Base-by-base conservation (phyloP, 2,329 filamentous ascomycete genomes). In the Aspergillus sp. region DNA sequence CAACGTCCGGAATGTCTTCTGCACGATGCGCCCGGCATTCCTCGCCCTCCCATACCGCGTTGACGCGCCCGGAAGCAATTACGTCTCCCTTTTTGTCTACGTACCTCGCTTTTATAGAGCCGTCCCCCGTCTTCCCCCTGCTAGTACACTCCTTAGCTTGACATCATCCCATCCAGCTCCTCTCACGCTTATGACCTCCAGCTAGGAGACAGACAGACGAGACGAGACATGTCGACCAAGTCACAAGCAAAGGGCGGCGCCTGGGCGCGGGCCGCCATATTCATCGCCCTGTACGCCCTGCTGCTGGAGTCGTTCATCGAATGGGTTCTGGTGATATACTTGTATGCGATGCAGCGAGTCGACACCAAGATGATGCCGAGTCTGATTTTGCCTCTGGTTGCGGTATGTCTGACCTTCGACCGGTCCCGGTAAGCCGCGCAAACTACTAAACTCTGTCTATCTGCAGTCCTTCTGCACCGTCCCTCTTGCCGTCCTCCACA, bases 311-410 rank as follows among this genome's bases (percentile, higher is more conserved):
- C 57, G 0, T 37, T 60, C n/a, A 45, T 52, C 8, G 44, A 60
- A 47, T 52, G 49, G 35, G 55, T 51, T 1, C 30, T 61, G 4
- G 51, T 57, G 4, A 37, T 60, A 2, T 58, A 53, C 30, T 45
- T 61, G 1, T 62, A 58, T 31, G 53, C 44, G 5, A 53, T 46
- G 25, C 42, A 42, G 15, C 40, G 43, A n/a, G 57, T 61, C 19
- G 58, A 61, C 34, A 52, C 48, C n/a, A 55, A 55, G 37, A 62
- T 59, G 52, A 52, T 51, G 0, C 45, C 49, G 5, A 61, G 58
- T 35, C 41, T 62, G 28, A 45, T 59, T 11, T 42, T 62, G 5
- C 44, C 51, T n/a, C 35, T 63, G 7, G 41, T 57, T 4, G 52
- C 57, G 26, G 59, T 63, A 50, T 36, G 58, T 27, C n/a, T n/a